Evolutionary conservation across 495 filamentous ascomycete species (phyloP), one percentile per base, ranked within the genome.

Genomic region (Cladorrhinum samala): DNA sequence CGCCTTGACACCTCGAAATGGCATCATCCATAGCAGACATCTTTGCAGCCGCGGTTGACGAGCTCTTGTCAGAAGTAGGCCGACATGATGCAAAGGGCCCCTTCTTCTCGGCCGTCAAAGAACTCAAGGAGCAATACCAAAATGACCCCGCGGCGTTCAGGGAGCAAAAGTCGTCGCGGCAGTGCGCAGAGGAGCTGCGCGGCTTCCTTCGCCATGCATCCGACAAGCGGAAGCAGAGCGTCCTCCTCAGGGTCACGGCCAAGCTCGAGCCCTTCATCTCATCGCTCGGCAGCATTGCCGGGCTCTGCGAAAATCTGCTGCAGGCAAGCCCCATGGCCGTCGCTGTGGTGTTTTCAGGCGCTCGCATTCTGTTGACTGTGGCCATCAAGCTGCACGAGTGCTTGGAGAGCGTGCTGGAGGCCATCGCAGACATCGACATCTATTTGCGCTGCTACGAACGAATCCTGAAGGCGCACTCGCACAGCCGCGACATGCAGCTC

Each of bases 351-450:
- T 57, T 57, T 23, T 13, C 16, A 6, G 55, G 55, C 9, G 55
- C 55, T 19, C 55, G 55, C 11, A 36, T 57, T n/a, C 27, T 57
- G 4, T 14, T 57, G 33, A 37, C 27, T n/a, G 38, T 57, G 43
- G 50, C 55, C 13, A 30, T 54, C 20, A 51, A 51, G 7, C 18
- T 53, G 24, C 49, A 57, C 1, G 50, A 57, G 45, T 57, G 46
- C 14, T 51, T 57, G 9, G 43, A 57, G 20, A 52, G 39, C n/a
- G 36, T 57, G 17, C 41, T 57, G 11, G 20, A 44, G 4, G 50
- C 55, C 2, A 24, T 57, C 41, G 40, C 45, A 2, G 49, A 52
- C 2, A 43, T 57, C 39, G 50, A 37, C 17, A 51, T 43, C 8
- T 47, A 53, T 18, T 24, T 54, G 8, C 30, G 40, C 21, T 30